Conservation (phyloP, 1,284 basidiomycete species). For the Puccinia triticina region DNA sequence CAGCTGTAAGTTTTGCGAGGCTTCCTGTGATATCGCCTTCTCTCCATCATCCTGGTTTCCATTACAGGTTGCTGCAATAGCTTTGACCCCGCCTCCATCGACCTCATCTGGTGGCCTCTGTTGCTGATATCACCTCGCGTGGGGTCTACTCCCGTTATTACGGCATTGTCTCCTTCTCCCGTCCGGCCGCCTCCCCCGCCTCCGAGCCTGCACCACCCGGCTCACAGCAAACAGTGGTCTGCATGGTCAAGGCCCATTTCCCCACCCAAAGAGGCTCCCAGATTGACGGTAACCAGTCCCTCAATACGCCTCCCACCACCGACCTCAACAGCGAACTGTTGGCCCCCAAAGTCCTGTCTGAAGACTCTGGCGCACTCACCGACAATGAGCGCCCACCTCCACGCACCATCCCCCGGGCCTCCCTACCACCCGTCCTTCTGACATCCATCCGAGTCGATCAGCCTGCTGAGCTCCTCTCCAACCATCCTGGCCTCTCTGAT, state of each 20-base stretch:
- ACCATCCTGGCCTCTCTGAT: neutral
- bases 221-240: constrained; percentile 2
- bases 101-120: too few relatives aligned
- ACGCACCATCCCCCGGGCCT: neutral
- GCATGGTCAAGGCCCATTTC: constrained; percentile 45
- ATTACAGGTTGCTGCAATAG: too few relatives aligned
- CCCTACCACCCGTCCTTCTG: neutral
- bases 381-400: constrained; percentile 27
- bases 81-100: too few relatives aligned
- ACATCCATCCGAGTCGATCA: neutral
- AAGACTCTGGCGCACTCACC: constrained; percentile 12
- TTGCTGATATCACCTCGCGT: too few relatives aligned
- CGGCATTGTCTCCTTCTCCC: constrained; percentile 53
- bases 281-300: constrained; percentile 23
- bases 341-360: neutral
- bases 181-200: neutral
- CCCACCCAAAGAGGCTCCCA: constrained; percentile 17
- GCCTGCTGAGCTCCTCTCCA: too few relatives aligned
- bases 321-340: constrained; percentile 40
- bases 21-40: too few relatives aligned
- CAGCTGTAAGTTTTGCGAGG: too few relatives aligned
- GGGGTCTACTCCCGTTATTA: constrained; percentile 54
- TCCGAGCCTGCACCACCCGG: neutral
- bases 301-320: constrained; percentile 43
- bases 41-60: too few relatives aligned